Evolutionary conservation across 2,329 filamentous ascomycete species (phyloP), one percentile per base, ranked within the genome.

Genomic region (Hypomyces perniciosus): DNA sequence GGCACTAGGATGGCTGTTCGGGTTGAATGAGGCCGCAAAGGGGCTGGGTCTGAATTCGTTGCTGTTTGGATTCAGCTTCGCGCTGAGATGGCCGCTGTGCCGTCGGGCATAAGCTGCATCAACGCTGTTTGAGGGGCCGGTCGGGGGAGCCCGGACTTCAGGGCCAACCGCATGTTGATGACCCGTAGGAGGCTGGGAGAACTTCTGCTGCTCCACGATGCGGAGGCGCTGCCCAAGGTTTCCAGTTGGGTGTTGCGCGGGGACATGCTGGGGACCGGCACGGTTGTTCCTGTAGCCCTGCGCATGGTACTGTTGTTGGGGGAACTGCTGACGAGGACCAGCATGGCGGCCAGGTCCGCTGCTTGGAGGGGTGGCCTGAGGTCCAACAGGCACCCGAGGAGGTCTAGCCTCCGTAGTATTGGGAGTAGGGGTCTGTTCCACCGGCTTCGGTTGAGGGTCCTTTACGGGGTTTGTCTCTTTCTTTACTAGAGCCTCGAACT

Each of bases 21-120:
- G 92, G 58, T 84, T 92, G 70, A 99, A 97, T 1, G 85, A 77
- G 41, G 81, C 79, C 0, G 91, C 90, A 55, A 86, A 86, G 4
- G 88, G 84, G 61, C 86, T 95, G 13, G 92, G 93, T 57, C 86
- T 84, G 70, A 96, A 97, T 62, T 96, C 90, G 63, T 80, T 76
- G 58, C 76, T 84, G 60, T 81, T 83, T 6, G 82, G 82, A 56
- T 85, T 85, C 59, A 85, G 63, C 65, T 83, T 82, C 42, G 72
- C 73, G 4, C 72, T 71, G 60, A 80, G 70, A 46, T 79, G 79
- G 40, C 70, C 70, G 54, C 75, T 78, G 42, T 77, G 61, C 42
- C 82, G 73, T 60, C 79, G 72, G 62, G 75, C 69, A 71, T 80
- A 77, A 56, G 75, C 62, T 12, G 74, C 60, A 61, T 85, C 73